Evolutionary conservation across 2,329 filamentous ascomycete species (phyloP).

Genomic region (Massarina eburnea): DNA sequence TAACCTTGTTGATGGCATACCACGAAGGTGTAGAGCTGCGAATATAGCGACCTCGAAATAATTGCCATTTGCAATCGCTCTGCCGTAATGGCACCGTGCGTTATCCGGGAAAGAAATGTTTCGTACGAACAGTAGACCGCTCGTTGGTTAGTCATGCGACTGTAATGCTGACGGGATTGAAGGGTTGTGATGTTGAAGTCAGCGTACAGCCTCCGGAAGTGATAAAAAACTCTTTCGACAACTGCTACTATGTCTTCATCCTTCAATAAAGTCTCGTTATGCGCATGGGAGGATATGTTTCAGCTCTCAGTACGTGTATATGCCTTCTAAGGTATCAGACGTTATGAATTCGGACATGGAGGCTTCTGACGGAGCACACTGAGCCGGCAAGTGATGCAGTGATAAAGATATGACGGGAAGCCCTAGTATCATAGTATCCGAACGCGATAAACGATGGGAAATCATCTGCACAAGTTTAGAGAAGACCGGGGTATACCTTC

Average conservation of each 20-base stretch:
- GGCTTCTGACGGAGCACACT: slow-evolving; percentile 1
- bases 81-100: too few species aligned
- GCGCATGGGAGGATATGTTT: too few species aligned
- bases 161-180: neutral
- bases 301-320: too few species aligned
- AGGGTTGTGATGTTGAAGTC: neutral
- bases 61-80: too few species aligned
- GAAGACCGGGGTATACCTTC: slow-evolving; percentile 6
- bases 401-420: slow-evolving; percentile 31
- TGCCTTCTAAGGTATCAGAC: too few species aligned
- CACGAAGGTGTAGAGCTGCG: neutral
- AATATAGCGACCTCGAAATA: neutral
- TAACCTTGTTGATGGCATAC: neutral
- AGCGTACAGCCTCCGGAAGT: too few species aligned
- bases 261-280: too few species aligned
- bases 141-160: neutral
- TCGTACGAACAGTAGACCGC: neutral
- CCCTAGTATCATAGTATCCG: slow-evolving; percentile 15
- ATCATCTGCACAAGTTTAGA: slow-evolving; percentile 2
- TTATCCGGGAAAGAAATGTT: neutral
- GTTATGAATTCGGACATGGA: neutral
- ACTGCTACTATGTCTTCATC: too few species aligned
- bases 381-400: slow-evolving; percentile 21
- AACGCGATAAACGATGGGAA: slow-evolving; percentile 19
- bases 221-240: neutral